Conservation (phyloP, 2,329 filamentous ascomycete species). For the Dissoconium aciculare region DNA sequence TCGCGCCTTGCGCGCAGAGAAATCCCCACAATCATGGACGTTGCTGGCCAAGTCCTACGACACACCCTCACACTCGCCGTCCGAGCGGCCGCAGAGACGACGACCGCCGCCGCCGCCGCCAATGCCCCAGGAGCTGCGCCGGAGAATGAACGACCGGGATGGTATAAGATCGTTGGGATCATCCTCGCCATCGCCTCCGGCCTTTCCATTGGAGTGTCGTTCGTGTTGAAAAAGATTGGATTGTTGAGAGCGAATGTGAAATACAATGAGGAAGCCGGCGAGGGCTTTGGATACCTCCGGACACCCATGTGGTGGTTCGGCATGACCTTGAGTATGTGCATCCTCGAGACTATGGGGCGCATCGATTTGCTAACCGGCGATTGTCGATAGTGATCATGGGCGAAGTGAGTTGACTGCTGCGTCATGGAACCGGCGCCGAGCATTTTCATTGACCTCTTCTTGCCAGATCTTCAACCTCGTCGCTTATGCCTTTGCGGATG, state of each 20-base stretch:
- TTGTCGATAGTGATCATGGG: slow-evolving; percentile 98
- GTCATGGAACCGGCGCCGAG: too few relatives aligned
- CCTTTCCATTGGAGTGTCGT: slow-evolving; percentile 83
- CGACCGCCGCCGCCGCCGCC: slow-evolving; percentile 11
- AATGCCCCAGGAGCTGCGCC: slow-evolving; percentile 8
- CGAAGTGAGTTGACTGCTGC: too few relatives aligned
- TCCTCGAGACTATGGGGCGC: too few relatives aligned
- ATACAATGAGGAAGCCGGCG: slow-evolving; percentile 87
- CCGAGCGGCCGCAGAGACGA: slow-evolving; percentile 26
- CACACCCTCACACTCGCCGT: slow-evolving; percentile 31
- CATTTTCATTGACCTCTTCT: too few relatives aligned
- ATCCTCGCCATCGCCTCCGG: slow-evolving; percentile 74
- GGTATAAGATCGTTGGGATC: slow-evolving; percentile 79
- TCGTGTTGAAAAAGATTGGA: slow-evolving; percentile 89
- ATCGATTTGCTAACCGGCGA: too few relatives aligned
- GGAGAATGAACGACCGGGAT: slow-evolving; percentile 32
- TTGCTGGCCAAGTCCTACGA: slow-evolving; percentile 25
- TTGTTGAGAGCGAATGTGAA: slow-evolving; percentile 86
- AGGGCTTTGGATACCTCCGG: slow-evolving; percentile 94
- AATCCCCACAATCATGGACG: slow-evolving; percentile 28
- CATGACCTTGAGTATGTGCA: too few relatives aligned
- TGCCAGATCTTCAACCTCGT: slow-evolving; percentile 73
- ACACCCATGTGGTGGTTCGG: slow-evolving; percentile 90
- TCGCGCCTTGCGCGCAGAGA: background rate
- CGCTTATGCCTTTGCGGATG: slow-evolving; percentile 92